Percentiles rank a stretch among this genome's conserved stretches.
Evolutionary conservation across 352 stramenopile genomes (phyloP).

Genomic region (Phytophthora cajani): DNA sequence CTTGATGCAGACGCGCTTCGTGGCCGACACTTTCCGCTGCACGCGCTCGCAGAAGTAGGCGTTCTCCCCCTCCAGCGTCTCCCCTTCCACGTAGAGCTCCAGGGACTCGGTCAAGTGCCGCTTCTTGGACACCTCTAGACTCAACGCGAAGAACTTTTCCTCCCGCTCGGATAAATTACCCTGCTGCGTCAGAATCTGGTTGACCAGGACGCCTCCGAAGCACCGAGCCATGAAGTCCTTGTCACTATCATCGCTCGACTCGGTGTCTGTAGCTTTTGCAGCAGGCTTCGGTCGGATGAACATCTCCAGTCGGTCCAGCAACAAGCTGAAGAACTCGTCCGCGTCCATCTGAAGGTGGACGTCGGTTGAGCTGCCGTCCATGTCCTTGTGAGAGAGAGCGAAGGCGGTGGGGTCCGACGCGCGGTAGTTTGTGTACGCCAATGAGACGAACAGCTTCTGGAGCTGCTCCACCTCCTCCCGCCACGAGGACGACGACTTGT

Average conservation of each 20-base stretch:
- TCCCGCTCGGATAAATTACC: conserved; percentile 81
- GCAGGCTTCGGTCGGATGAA: conserved; percentile 32
- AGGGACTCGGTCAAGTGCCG: conserved; percentile 65
- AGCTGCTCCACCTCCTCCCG: conserved; percentile 67
- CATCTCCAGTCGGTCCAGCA: conserved; percentile 84
- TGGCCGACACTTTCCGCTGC: conserved; percentile 78
- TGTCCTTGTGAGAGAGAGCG: conserved; percentile 68
- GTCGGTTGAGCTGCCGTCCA: conserved; percentile 79
- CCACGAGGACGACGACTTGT: conserved; percentile 32
- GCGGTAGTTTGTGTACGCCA: conserved; percentile 53
- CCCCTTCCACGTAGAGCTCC: conserved; percentile 72
- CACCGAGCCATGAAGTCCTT: conserved; percentile 59
- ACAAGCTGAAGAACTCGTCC: conserved; percentile 82
- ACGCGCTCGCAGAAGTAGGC: conserved; percentile 78
- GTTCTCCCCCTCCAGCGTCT: conserved; percentile 81
- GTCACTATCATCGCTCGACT: neutral
- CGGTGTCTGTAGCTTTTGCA: neutral
- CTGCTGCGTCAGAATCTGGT: conserved; percentile 84
- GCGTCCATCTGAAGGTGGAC: conserved; percentile 84
- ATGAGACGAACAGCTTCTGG: conserved; percentile 70
- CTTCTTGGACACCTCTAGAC: conserved; percentile 83
- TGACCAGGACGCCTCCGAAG: conserved; percentile 82
- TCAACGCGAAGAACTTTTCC: conserved; percentile 87
- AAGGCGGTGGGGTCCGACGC: conserved; percentile 72
- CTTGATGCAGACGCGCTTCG: conserved; percentile 87